These are phyloP conservation scores for Tirmania nivea DNA, from an alignment of 495 filamentous ascomycete species.

Conservation along the genomic window DNA sequence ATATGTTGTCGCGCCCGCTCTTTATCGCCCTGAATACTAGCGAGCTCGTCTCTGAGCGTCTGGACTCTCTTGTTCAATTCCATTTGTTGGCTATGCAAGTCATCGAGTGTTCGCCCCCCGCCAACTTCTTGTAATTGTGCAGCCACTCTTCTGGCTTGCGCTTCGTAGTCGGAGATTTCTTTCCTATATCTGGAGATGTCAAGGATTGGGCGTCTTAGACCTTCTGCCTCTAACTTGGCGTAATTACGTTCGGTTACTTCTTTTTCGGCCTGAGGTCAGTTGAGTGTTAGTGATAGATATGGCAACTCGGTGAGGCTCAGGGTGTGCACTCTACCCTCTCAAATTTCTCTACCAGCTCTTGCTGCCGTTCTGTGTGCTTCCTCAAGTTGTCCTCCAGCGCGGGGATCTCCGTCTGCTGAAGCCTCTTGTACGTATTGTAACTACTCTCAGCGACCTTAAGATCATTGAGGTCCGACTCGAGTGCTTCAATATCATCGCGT, in stretches of 20 bases:
- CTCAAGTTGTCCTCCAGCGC: conserved; percentile 39
- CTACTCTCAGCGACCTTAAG: conserved; percentile 38
- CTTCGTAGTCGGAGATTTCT: conserved; percentile 46
- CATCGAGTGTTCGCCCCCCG: conserved; percentile 45
- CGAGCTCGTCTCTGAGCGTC: conserved; percentile 35
- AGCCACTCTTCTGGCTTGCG: conserved; percentile 46
- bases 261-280: conserved; percentile 9
- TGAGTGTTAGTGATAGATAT: not conserved
- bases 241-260: conserved; percentile 39
- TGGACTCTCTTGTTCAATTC: conserved; percentile 43
- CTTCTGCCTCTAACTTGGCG: conserved; percentile 50
- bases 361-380: conserved; percentile 33
- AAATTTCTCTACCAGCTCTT: conserved; percentile 47
- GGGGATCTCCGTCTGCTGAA: conserved; percentile 51
- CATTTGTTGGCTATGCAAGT: conserved; percentile 59
- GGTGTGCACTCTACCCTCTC: conserved; percentile 27
- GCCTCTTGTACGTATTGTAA: conserved; percentile 50
- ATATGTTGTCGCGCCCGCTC: conserved; percentile 48
- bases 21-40: conserved; percentile 42
- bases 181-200: conserved; percentile 49
- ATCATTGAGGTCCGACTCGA: conserved; percentile 38
- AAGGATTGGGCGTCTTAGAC: conserved; percentile 48
- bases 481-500: conserved; percentile 31
- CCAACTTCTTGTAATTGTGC: conserved; percentile 48
- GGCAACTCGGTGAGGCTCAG: not conserved